Percentiles rank a stretch among this genome's conserved stretches.
Conservation (phyloP, 306 rosid genomes). For the Sophora flavescens region DNA sequence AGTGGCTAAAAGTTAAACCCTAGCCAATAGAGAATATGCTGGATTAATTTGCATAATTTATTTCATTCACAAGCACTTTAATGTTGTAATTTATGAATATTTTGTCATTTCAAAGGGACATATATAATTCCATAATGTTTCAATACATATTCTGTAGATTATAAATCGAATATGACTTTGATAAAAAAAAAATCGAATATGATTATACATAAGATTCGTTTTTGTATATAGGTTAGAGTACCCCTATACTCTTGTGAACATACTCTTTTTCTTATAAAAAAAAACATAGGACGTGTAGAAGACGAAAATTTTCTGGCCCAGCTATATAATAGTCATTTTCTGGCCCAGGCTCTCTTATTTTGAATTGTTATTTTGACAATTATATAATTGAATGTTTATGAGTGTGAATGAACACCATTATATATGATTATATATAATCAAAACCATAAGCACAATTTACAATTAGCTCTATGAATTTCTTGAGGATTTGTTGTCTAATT, state of each 20-base stretch:
- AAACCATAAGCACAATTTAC: not conserved
- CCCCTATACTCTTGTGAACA: too few relatives aligned
- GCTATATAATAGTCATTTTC: not conserved
- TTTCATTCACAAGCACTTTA: not conserved
- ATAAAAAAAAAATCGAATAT: too few relatives aligned
- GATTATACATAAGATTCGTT: too few relatives aligned
- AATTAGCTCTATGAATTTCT: not conserved
- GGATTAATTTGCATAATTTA: not conserved
- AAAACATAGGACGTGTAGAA: not conserved
- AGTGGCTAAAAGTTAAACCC: too few relatives aligned
- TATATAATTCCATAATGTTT: not conserved
- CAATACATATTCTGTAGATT: not conserved
- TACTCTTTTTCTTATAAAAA: too few relatives aligned
- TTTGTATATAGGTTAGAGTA: too few relatives aligned
- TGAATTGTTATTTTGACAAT: constrained; percentile 41
- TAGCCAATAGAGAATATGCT: not conserved
- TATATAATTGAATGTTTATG: constrained; percentile 35
- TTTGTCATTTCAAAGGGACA: not conserved
- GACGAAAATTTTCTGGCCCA: constrained; percentile 21
- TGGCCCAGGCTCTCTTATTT: constrained; percentile 25
- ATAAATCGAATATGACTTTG: not conserved
- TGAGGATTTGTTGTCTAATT: too few relatives aligned
- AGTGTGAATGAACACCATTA: constrained; percentile 31
- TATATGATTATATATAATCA: too few relatives aligned
- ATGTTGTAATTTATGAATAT: not conserved